Base-by-base conservation (phyloP, 1,139 yeast species). In the Yamadazyma triangularis region DNA sequence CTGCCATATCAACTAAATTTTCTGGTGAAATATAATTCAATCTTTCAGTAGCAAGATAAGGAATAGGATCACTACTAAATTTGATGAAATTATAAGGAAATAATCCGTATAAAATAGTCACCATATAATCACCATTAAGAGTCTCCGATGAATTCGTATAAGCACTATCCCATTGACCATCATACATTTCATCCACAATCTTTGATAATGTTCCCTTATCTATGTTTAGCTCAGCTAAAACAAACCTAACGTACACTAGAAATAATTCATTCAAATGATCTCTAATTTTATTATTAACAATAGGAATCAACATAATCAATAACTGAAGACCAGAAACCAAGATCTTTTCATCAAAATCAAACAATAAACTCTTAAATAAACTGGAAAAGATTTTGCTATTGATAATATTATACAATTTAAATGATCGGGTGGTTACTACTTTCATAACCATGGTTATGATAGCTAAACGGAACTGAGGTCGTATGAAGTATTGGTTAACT, bases 41-140 rank as follows among this genome's bases (percentile, higher is more conserved):
- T 6, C 9, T 18, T 6, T 18, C 9, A 9, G 8, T 18, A 18
- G 20, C 9, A 6, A 18, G 9, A 18, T 18, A 18, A 7, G 8
- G 8, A 6, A 18, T 18, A 9, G 20, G 20, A 18, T 18, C 9
- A 7, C 9, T 9, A 18, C 20, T 18, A 18, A 18, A 18, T 18
- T 18, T 6, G 6, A 18, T 18, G 9, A 18, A 18, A 18, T 18
- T 18, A 19, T 63, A 53, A 0, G 87, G 86, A 41, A 67, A 79
- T n/a, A 79, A 48, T 0, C 84, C 87, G 42, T 80, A 80, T 2
- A 79, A 47, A 22, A 74, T 54, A 0, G 79, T 67, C 29, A 53
- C 51, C 13, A 56, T 45, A 36, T 59, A 24, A 9, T 23, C 30
- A 28, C 23, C 25, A 9, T 31, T 26, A 13, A 43, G 46, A 11